These are phyloP conservation scores for Neofusicoccum sp. DNA, from an alignment of 2,329 filamentous ascomycete species.

Conservation along the genomic window DNA sequence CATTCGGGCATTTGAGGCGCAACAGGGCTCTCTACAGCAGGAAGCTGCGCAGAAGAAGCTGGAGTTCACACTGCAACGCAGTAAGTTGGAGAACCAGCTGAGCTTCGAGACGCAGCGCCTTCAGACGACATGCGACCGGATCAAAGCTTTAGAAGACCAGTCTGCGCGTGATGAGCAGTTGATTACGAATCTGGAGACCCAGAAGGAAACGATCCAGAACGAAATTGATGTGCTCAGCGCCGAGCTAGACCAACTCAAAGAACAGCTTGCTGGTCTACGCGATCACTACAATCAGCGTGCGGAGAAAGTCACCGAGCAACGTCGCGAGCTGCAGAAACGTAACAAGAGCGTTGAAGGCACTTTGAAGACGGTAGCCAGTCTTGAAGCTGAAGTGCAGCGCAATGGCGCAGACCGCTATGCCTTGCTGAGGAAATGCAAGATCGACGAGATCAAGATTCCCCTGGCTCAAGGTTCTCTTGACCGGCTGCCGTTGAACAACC, in stretches of 20 bases:
- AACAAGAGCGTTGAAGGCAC: conserved; percentile 79
- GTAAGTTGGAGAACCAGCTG: conserved; percentile 62
- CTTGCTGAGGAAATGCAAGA: conserved; percentile 82
- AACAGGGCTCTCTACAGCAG: conserved; percentile 89
- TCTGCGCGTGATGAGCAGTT: conserved; percentile 68
- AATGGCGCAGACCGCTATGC: conserved; percentile 83
- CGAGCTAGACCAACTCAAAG: conserved; percentile 74
- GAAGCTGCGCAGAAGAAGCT: conserved; percentile 85
- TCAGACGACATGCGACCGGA: conserved; percentile 67
- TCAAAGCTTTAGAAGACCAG: conserved; percentile 68
- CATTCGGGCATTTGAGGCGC: conserved; percentile 90
- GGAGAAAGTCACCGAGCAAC: conserved; percentile 76
- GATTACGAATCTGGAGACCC: conserved; percentile 67
- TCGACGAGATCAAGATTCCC: conserved; percentile 89
- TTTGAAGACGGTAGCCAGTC: conserved; percentile 71
- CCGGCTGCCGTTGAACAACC: conserved; percentile 83
- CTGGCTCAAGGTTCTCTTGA: conserved; percentile 77
- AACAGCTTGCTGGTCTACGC: conserved; percentile 70
- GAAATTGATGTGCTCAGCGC: conserved; percentile 72
- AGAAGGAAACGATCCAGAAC: conserved; percentile 75
- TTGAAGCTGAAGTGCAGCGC: conserved; percentile 87
- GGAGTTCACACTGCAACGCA: conserved; percentile 80
- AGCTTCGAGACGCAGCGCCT: conserved; percentile 71
- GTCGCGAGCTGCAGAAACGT: conserved; percentile 78
- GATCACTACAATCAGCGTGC: conserved; percentile 68